Conservation (phyloP, 1,284 basidiomycete genomes). For the Moesziomyces aphidis region DNA sequence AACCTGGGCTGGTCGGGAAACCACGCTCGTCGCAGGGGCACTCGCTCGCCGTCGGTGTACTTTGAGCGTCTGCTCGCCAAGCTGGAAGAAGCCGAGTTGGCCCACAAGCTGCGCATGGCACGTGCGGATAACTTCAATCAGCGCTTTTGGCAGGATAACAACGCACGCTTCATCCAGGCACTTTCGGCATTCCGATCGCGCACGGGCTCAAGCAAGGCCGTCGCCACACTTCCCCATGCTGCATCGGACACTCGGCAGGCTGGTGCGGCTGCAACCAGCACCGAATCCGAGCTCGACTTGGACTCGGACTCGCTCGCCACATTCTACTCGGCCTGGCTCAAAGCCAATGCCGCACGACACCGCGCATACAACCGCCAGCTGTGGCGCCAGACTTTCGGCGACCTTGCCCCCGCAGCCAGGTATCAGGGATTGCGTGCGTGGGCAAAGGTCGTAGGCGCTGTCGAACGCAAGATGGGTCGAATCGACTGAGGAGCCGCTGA, state of each 20-base stretch:
- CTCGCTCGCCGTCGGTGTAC: slow-evolving; percentile 35
- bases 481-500: slow-evolving; percentile 5
- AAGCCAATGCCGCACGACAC: slow-evolving; percentile 53
- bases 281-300: slow-evolving; percentile 29
- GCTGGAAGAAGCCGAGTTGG: slow-evolving; percentile 60
- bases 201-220: slow-evolving; percentile 32
- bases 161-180: slow-evolving; percentile 59
- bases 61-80: slow-evolving; percentile 41
- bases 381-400: slow-evolving; percentile 53
- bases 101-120: slow-evolving; percentile 53
- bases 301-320: slow-evolving; percentile 51
- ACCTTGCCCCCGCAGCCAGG: slow-evolving; percentile 44
- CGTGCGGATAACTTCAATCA: slow-evolving; percentile 63
- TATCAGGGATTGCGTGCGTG: slow-evolving; percentile 38
- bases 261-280: not conserved
- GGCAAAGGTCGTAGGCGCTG: slow-evolving; percentile 32
- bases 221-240: slow-evolving; percentile 17
- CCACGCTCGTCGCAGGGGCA: not conserved
- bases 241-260: not conserved
- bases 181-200: slow-evolving; percentile 43
- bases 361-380: slow-evolving; percentile 61
- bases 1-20: slow-evolving; percentile 6
- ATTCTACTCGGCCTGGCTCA: slow-evolving; percentile 64
- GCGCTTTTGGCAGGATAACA: slow-evolving; percentile 67
- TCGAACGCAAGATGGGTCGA: slow-evolving; percentile 23